Evolutionary conservation across 345 rosid genomes (phyloP), one percentile per base, ranked within the genome.

Genomic region (Gossypium turneri): DNA sequence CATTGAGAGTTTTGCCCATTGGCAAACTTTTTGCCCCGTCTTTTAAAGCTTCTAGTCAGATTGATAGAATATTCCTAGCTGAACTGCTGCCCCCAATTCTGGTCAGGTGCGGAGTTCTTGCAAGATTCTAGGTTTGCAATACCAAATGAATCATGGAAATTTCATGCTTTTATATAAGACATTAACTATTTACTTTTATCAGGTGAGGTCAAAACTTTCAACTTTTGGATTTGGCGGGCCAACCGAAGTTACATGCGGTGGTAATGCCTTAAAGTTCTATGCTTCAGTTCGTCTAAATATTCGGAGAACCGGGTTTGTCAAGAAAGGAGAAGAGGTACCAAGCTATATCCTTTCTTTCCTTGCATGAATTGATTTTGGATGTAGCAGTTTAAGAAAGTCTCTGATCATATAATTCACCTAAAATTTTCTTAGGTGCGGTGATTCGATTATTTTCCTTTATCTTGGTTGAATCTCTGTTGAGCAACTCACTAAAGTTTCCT

Each of bases 161-260:
- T 44, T 60, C 50, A 48, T 67, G 19, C 50, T 25, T 48, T 24
- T 15, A 34, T 50, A 24, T 66, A 50, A 48, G 9, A 16, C 16
- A 51, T 51, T 61, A 47, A 60, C 67, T 27, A 27, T 16, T 67
- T 41, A 56, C 47, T 53, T 78, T 13, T 67, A n/a, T 41, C 76
- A 96, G 98, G 97, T 93, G 70, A 88, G 99, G 79, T 77, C 99
- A 72, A 96, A 96, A 83, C 87, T 96, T 25, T 80, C 90, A 63
- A 96, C 99, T 16, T 96, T 89, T 81, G 95, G 98, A 74, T 96
- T 90, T 82, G 97, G 97, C 53, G 97, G 97, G 29, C 98, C 98
- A 29, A 75, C 87, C 48, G 99, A 96, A 87, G 98, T 96, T 76
- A 96, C 99, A 0, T 96, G 98, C 70, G 99, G 99, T 41, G 97